These are phyloP conservation scores for Cyclanthera cordifolia DNA, from an alignment of 306 rosid genomes.

Conservation along the genomic window DNA sequence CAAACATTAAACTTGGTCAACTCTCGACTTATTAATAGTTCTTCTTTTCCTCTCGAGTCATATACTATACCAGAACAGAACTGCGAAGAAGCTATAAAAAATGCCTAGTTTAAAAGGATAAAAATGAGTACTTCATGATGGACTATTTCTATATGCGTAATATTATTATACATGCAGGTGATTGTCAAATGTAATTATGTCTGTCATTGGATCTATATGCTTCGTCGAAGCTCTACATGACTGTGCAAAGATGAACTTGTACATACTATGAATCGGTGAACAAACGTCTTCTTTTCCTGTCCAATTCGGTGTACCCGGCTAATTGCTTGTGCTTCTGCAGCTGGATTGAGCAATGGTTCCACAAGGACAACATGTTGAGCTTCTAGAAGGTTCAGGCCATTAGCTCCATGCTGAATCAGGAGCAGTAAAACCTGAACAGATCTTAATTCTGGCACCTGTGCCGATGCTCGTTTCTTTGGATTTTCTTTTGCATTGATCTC, in stretches of 20 bases:
- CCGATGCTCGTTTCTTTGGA: slow-evolving; percentile 8
- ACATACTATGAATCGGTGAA: slow-evolving; percentile 82
- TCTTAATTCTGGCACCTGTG: slow-evolving; percentile 25
- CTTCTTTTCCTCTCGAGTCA: no score
- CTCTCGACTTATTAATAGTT: no score
- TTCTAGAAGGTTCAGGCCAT: slow-evolving; percentile 88
- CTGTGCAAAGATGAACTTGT: neutral
- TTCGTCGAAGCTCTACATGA: neutral
- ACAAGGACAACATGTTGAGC: slow-evolving; percentile 88
- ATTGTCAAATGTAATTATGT: neutral
- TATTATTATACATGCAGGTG: no score
- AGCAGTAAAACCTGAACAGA: slow-evolving; percentile 65
- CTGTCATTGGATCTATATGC: neutral
- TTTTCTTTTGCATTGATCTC: slow-evolving; percentile 28
- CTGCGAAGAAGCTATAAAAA: neutral
- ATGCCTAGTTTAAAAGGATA: neutral
- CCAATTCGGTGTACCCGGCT: slow-evolving; percentile 92
- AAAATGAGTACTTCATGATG: neutral
- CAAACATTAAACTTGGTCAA: no score
- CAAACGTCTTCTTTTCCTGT: slow-evolving; percentile 54
- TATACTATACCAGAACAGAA: no score
- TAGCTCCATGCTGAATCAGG: slow-evolving; percentile 88
- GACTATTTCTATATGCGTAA: neutral
- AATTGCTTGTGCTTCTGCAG: slow-evolving; percentile 92
- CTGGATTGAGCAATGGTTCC: slow-evolving; percentile 92